phyloP scores from a whole-genome alignment of 2,329 filamentous ascomycete species.

The Aspergillus carbonarius region DNA sequence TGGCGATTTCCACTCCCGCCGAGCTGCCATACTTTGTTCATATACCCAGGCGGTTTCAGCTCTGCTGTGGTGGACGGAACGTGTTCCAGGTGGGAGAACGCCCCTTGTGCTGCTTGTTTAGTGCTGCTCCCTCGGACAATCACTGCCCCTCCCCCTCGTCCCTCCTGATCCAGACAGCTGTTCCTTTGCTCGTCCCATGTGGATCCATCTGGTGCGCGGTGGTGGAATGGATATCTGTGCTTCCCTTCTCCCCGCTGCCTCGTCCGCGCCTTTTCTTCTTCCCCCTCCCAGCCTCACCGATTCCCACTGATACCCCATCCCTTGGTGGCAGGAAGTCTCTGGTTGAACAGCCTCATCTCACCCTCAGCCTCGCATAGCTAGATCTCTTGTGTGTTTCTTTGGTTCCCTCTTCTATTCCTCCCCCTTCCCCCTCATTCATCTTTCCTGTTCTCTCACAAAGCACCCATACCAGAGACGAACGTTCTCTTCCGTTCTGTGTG shows the following conservation, averaged over 20 bases:
- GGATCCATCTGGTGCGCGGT: slow-evolving; percentile 10
- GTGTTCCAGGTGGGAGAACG: slow-evolving; percentile 7
- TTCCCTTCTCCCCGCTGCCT: background rate
- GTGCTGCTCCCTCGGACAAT: background rate
- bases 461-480: background rate
- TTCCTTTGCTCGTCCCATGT: slow-evolving; percentile 9
- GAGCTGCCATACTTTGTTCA: background rate
- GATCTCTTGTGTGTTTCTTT: slow-evolving; percentile 4
- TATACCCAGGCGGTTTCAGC: slow-evolving; percentile 1
- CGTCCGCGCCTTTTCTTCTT: slow-evolving; percentile 1
- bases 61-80: background rate
- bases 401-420: background rate
- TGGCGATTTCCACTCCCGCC: background rate
- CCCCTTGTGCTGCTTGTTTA: slow-evolving; percentile 6
- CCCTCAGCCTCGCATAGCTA: background rate
- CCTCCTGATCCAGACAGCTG: slow-evolving; percentile 17
- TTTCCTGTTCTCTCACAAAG: background rate
- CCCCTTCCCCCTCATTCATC: background rate
- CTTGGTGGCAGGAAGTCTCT: background rate
- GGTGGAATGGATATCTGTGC: slow-evolving; percentile 14
- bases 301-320: background rate
- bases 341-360: background rate
- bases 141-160: slow-evolving; percentile 12
- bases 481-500: background rate
- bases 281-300: slow-evolving; percentile 3